Percentiles rank a stretch among this genome's conserved stretches.
These are phyloP conservation scores for Oryza rufipogon DNA, from an alignment of 176 grass and related monocot species.

Conservation along the genomic window DNA sequence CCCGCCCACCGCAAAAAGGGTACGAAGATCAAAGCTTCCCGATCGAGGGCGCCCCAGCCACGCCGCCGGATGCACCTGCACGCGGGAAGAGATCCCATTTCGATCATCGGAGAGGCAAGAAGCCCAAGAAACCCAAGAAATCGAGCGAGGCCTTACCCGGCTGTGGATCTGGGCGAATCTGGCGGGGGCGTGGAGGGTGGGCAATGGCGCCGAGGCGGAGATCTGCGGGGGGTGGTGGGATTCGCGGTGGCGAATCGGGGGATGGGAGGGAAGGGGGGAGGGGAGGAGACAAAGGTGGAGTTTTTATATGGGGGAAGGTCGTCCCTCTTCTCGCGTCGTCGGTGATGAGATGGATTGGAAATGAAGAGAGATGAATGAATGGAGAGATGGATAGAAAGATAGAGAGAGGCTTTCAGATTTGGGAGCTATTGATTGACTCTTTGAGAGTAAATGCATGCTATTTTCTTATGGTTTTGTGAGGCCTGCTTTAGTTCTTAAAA, in stretches of 20 bases:
- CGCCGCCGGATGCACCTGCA: conserved; percentile 45
- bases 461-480: background rate
- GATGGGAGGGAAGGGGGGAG: conserved; percentile 16
- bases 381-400: too few species aligned
- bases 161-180: conserved; percentile 52
- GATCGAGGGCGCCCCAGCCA: conserved; percentile 12
- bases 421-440: conserved; percentile 24
- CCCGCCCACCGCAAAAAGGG: too few species aligned
- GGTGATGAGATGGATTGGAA: conserved; percentile 25
- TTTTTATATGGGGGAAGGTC: conserved; percentile 44
- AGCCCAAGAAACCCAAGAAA: background rate
- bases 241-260: conserved; percentile 43
- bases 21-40: conserved; percentile 29
- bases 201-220: conserved; percentile 35
- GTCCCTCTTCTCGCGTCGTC: conserved; percentile 40
- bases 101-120: conserved; percentile 27
- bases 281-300: conserved; percentile 7
- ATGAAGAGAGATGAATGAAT: background rate
- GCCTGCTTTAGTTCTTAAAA: too few species aligned
- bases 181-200: background rate
- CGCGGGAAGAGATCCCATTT: conserved; percentile 29
- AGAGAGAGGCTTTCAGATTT: conserved; percentile 1
- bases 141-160: background rate
- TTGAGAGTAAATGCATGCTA: background rate
- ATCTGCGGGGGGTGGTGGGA: conserved; percentile 33